Percentiles rank a stretch among this genome's conserved stretches.
Evolutionary conservation across 495 filamentous ascomycete species (phyloP).

Genomic region (Penicillium paradoxum): DNA sequence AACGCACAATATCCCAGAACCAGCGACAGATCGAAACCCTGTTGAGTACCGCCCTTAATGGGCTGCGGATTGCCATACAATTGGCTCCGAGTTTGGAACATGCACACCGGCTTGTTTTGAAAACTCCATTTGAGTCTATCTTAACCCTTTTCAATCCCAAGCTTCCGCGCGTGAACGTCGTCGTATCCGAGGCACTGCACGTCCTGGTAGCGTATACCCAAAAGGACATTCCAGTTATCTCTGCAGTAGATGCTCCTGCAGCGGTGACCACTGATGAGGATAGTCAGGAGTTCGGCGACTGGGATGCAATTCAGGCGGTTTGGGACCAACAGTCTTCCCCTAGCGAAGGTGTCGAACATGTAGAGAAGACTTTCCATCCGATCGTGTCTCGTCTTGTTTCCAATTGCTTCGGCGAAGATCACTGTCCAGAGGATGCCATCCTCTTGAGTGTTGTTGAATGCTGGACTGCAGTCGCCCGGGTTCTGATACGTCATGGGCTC

Average conservation of each 20-base stretch:
- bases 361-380: constrained; percentile 45
- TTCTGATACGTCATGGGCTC: constrained; percentile 39
- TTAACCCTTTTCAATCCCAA: constrained; percentile 37
- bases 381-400: constrained; percentile 56
- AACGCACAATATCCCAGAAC: constrained; percentile 53
- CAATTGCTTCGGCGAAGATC: constrained; percentile 64
- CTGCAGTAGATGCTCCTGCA: neutral
- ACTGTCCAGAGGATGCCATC: constrained; percentile 52
- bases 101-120: constrained; percentile 31
- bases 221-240: constrained; percentile 26
- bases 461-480: constrained; percentile 54
- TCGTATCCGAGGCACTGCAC: constrained; percentile 34
- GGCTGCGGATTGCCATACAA: constrained; percentile 48
- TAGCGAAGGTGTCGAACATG: constrained; percentile 28
- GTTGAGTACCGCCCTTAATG: constrained; percentile 49
- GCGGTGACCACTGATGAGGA: constrained; percentile 48
- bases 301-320: constrained; percentile 51
- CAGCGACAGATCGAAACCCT: constrained; percentile 58
- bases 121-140: constrained; percentile 35
- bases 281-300: constrained; percentile 73
- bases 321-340: constrained; percentile 31
- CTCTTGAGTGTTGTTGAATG: constrained; percentile 53
- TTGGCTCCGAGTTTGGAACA: constrained; percentile 29
- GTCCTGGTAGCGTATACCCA: constrained; percentile 34
- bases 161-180: constrained; percentile 30